phyloP scores from a whole-genome alignment of 208 protist genomes.

The Vickermania spadyakhi region DNA sequence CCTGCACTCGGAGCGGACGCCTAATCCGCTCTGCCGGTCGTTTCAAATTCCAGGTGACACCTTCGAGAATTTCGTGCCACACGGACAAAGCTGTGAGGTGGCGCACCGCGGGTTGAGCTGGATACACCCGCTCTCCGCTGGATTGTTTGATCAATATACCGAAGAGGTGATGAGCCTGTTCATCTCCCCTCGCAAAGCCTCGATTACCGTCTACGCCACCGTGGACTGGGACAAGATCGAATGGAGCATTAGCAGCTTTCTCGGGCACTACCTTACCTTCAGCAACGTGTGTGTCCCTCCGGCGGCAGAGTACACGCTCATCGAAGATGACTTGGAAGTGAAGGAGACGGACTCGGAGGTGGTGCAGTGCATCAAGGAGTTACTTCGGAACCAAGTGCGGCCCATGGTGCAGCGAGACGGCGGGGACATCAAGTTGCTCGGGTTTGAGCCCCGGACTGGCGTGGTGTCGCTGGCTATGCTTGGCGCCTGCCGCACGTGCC shows the following conservation, averaged over 20 bases:
- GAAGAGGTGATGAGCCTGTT: constrained; percentile 76
- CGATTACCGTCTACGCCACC: constrained; percentile 60
- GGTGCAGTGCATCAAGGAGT: constrained; percentile 91
- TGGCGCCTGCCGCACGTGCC: constrained; percentile 85
- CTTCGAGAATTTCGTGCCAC: constrained; percentile 79
- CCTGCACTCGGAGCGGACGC: constrained; percentile 65
- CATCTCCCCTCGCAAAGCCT: constrained; percentile 66
- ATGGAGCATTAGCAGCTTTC: constrained; percentile 83
- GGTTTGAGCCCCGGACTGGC: constrained; percentile 82
- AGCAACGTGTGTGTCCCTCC: constrained; percentile 60
- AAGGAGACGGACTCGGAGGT: constrained; percentile 74
- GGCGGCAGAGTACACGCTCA: constrained; percentile 60
- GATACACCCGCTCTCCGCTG: constrained; percentile 78
- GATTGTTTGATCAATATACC: constrained; percentile 84
- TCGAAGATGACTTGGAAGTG: constrained; percentile 75
- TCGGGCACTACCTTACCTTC: constrained; percentile 82
- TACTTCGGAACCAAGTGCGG: constrained; percentile 84
- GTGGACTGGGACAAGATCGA: constrained; percentile 67
- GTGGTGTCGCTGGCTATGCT: constrained; percentile 87
- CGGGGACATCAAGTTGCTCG: constrained; percentile 84
- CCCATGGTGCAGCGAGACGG: constrained; percentile 92
- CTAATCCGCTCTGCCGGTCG: constrained; percentile 69
- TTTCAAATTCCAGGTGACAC: constrained; percentile 62
- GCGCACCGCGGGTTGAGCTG: constrained; percentile 70
- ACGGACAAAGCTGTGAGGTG: constrained; percentile 75